Conservation (phyloP, 108 stramenopile species). For the Cyclotella kingstonii region DNA sequence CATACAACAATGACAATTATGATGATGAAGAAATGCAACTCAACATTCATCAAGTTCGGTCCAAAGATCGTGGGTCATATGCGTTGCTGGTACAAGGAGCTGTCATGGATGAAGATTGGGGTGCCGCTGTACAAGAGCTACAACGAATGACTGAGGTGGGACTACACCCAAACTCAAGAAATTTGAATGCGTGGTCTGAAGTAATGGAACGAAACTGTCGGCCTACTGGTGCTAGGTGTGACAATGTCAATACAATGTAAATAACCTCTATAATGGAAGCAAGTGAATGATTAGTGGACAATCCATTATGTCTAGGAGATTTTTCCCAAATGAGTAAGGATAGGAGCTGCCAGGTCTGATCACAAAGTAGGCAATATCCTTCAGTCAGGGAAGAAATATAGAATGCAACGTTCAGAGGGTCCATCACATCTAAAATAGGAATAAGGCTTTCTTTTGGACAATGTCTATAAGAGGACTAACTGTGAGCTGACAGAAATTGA, state of each 20-base stretch:
- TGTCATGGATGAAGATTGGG: slow-evolving; percentile 65
- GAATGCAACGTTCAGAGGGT: too few relatives aligned
- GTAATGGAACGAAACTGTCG: slow-evolving; percentile 34
- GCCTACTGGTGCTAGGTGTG: slow-evolving; percentile 11
- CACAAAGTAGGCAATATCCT: too few relatives aligned
- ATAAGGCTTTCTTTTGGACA: too few relatives aligned
- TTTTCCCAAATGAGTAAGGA: too few relatives aligned
- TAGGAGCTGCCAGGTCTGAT: too few relatives aligned
- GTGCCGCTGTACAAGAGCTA: slow-evolving; percentile 60
- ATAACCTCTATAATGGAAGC: not conserved
- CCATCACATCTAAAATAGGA: too few relatives aligned
- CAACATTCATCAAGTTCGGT: slow-evolving; percentile 31
- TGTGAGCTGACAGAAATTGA: too few relatives aligned
- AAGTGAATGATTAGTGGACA: not conserved
- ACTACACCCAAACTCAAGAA: slow-evolving; percentile 63
- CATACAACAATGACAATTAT: slow-evolving; percentile 48
- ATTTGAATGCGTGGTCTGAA: slow-evolving; percentile 74
- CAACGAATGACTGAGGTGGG: slow-evolving; percentile 70
- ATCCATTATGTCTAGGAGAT: too few relatives aligned
- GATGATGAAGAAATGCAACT: slow-evolving; percentile 22
- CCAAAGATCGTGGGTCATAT: slow-evolving; percentile 75
- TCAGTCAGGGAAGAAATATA: too few relatives aligned
- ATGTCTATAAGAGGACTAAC: too few relatives aligned
- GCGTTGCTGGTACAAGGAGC: slow-evolving; percentile 70
- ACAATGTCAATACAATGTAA: too few relatives aligned